phyloP scores from a whole-genome alignment of 768 basidiomycete genomes.

The Mycena rosella region DNA sequence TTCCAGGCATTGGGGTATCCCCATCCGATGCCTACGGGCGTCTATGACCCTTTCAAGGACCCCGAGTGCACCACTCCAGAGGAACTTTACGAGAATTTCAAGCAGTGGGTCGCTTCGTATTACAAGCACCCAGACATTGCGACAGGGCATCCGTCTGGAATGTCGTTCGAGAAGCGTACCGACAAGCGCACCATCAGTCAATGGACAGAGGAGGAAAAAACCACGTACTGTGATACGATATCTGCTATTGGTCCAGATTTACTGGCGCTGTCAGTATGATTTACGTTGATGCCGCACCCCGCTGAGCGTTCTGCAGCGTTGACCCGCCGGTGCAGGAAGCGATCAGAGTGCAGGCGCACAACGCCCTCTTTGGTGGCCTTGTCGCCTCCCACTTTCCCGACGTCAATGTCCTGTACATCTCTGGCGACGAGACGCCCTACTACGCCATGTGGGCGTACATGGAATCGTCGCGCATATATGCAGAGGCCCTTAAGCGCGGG shows the following conservation, averaged over 20 bases:
- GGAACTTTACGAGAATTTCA: constrained; percentile 41
- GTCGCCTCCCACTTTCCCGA: constrained; percentile 21
- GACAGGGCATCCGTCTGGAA: constrained; percentile 4
- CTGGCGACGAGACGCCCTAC: constrained; percentile 7
- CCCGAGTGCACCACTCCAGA: constrained; percentile 41
- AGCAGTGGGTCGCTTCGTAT: constrained; percentile 47
- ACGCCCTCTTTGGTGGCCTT: constrained; percentile 2
- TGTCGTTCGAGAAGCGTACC: constrained; percentile 19
- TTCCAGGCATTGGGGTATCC: constrained; percentile 43
- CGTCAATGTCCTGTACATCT: constrained; percentile 17
- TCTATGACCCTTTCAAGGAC: constrained; percentile 42
- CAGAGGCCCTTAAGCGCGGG: not conserved
- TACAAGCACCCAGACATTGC: constrained; percentile 40
- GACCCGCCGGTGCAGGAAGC: constrained; percentile 16
- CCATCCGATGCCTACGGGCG: constrained; percentile 36
- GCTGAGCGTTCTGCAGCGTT: not conserved
- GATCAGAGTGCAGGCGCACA: constrained; percentile 3
- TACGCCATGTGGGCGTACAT: constrained; percentile 28
- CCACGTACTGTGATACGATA: constrained; percentile 1
- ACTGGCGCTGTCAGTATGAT: too few relatives aligned
- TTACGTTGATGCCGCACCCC: too few relatives aligned
- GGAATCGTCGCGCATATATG: not conserved
- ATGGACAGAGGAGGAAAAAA: constrained; percentile 23
- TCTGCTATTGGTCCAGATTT: constrained; percentile 8
- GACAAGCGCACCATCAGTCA: not conserved